A percentile compares a stretch with the other conserved stretches of the same genome.
Evolutionary conservation across 2,329 filamentous ascomycete genomes (phyloP).

Genomic region (Leptodontidium sp.): DNA sequence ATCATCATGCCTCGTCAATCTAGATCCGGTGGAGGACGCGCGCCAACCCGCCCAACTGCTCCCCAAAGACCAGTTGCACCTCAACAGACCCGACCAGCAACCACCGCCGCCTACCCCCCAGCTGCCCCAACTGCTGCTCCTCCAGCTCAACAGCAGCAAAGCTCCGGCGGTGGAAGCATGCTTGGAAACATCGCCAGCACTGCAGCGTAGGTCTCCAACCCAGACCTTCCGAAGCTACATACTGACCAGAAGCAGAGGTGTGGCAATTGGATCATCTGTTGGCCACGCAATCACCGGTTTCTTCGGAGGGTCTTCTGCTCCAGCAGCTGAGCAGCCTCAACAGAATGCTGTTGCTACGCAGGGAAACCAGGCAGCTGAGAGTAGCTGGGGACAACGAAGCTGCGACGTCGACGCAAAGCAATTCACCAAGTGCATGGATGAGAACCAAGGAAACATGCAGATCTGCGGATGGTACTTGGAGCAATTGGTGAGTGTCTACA

Average conservation of each 20-base stretch:
- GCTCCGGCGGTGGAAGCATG: slow-evolving; percentile 77
- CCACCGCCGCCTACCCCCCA: slow-evolving; percentile 65
- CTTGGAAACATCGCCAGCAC: slow-evolving; percentile 98
- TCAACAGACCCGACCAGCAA: slow-evolving; percentile 74
- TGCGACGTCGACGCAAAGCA: slow-evolving; percentile 82
- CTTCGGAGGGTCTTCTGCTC: slow-evolving; percentile 74
- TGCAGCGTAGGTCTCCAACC: slow-evolving; percentile 80
- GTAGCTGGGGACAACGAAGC: slow-evolving; percentile 66
- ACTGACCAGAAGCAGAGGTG: slow-evolving; percentile 69
- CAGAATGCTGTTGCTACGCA: slow-evolving; percentile 58
- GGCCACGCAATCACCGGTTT: slow-evolving; percentile 92
- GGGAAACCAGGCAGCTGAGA: slow-evolving; percentile 55
- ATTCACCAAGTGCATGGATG: slow-evolving; percentile 97
- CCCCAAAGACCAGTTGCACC: slow-evolving; percentile 63
- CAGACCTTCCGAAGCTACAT: background rate
- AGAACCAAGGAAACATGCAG: slow-evolving; percentile 91
- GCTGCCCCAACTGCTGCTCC: slow-evolving; percentile 60
- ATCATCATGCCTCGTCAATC: slow-evolving; percentile 79
- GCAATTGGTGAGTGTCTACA: slow-evolving; percentile 69
- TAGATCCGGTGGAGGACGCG: slow-evolving; percentile 66
- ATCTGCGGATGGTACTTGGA: slow-evolving; percentile 99
- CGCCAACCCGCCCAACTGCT: slow-evolving; percentile 71
- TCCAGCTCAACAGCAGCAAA: slow-evolving; percentile 47
- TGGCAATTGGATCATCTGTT: slow-evolving; percentile 93
- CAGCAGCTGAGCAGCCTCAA: slow-evolving; percentile 59